phyloP scores from a whole-genome alignment of 139 green algal genomes.

The Tetraselmis striata region DNA sequence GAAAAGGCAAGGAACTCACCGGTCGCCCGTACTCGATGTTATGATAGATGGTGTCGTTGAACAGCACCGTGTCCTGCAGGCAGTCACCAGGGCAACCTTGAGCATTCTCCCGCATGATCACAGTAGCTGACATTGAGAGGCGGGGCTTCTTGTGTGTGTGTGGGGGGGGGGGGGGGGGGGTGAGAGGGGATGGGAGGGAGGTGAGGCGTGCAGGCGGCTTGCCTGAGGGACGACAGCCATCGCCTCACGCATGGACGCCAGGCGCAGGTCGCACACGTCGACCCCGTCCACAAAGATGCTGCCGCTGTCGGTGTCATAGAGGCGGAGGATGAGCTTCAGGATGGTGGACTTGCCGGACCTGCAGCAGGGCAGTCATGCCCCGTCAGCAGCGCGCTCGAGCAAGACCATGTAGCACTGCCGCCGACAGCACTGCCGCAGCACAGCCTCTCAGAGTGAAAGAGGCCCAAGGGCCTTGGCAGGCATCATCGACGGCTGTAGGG shows the following conservation, averaged over 20 bases:
- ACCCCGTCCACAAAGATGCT: constrained; percentile 57
- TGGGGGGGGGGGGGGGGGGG: neutral
- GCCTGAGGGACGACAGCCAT: constrained; percentile 82
- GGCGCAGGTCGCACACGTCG: constrained; percentile 54
- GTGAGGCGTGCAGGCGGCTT: neutral
- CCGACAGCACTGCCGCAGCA: too few species aligned
- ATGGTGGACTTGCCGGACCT: constrained; percentile 47
- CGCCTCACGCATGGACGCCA: constrained; percentile 42
- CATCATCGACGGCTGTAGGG: too few species aligned
- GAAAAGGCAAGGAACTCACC: neutral
- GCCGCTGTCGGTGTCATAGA: neutral
- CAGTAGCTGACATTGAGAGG: neutral
- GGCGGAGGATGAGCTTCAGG: constrained; percentile 30
- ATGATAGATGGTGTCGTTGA: constrained; percentile 62
- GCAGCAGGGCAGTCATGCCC: too few species aligned
- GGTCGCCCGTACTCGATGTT: constrained; percentile 52
- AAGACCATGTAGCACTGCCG: too few species aligned
- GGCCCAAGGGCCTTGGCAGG: too few species aligned
- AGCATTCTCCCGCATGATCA: too few species aligned
- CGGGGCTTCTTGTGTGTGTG: neutral
- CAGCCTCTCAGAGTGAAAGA: too few species aligned
- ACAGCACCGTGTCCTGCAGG: constrained; percentile 70
- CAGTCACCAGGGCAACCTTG: too few species aligned
- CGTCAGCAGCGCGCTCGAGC: too few species aligned
- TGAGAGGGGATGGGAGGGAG: neutral